These are phyloP conservation scores for Ramaria sp. DNA, from an alignment of 768 basidiomycete genomes.

Conservation along the genomic window DNA sequence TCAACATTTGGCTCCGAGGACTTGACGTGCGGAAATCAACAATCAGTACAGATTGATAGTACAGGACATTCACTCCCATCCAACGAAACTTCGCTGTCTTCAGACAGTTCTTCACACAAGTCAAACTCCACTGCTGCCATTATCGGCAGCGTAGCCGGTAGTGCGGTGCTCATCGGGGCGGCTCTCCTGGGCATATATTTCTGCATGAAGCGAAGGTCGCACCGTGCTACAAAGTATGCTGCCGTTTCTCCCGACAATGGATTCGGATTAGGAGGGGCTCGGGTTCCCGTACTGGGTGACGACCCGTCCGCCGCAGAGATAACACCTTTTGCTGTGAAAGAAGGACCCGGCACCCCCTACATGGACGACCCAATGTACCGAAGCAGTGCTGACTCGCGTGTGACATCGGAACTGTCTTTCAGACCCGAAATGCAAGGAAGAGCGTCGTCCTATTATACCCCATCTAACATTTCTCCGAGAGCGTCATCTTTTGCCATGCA, in stretches of 20 bases:
- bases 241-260: not conserved
- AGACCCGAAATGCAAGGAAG: not conserved
- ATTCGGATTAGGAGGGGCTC: not conserved
- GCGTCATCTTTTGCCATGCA: not conserved
- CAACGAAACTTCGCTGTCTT: not conserved
- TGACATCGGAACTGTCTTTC: not conserved
- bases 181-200: slow-evolving; percentile 15
- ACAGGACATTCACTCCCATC: slow-evolving; percentile 6
- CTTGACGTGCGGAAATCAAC: slow-evolving; percentile 22
- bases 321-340: not conserved
- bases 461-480: not conserved
- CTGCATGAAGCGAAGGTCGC: slow-evolving; percentile 14
- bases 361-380: not conserved
- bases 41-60: slow-evolving; percentile 20
- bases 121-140: not conserved
- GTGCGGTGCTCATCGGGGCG: slow-evolving; percentile 20
- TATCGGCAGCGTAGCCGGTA: slow-evolving; percentile 23
- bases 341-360: not conserved
- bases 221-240: not conserved
- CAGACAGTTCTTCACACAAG: not conserved
- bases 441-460: not conserved
- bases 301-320: not conserved
- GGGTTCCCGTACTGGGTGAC: not conserved
- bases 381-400: not conserved
- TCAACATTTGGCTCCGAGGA: slow-evolving; percentile 20